Evolutionary conservation across 1,284 basidiomycete genomes (phyloP), one percentile per base, ranked within the genome.

Genomic region (Kwoniella shivajii): DNA sequence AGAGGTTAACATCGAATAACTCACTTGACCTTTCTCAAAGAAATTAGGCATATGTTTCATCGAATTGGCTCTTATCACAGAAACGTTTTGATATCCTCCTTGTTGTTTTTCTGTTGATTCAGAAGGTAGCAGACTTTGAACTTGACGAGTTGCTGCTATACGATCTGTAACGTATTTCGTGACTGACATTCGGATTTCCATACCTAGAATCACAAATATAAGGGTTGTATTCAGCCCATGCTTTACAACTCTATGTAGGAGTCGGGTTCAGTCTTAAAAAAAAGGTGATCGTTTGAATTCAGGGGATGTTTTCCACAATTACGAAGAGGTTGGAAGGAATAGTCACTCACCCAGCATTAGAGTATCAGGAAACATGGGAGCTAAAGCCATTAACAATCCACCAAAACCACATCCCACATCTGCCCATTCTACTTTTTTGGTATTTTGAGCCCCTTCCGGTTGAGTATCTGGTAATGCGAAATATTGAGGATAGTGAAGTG

Each of bases 31-130:
- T 73, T 94, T 93, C 11, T 83, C 76, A 78, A 99, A 97, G 79
- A 94, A 98, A 80, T 99, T 99, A 13, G 94, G 91, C 63, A 98
- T 84, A 78, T 98, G 98, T 80, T 99, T 99, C 95, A 98, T 98
- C 43, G 91, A 88, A 77, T 99, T 99, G 10, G 91, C 92, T 49
- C 95, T 88, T 61, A 97, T 88, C 62, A 98, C 87, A 47, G 92
- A 92, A 53, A 98, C 86, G 76, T 99, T 99, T 72, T 95, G 86
- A 78, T 89, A 97, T 52, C 85, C 77, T 37, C 82, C 80, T 11
- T 82, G 75, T n/a, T 47, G 22, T 26, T 54, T 62, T 24, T 65
- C 57, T 2, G 43, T 14, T 24, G 59, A 56, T 29, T 56, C 57
- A 18, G 57, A 27, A n/a, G 68, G 66, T 36, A 75, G 65, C 9